Base-by-base conservation (phyloP, 352 stramenopile species). In the Phytopythium cucurbitacearum region DNA sequence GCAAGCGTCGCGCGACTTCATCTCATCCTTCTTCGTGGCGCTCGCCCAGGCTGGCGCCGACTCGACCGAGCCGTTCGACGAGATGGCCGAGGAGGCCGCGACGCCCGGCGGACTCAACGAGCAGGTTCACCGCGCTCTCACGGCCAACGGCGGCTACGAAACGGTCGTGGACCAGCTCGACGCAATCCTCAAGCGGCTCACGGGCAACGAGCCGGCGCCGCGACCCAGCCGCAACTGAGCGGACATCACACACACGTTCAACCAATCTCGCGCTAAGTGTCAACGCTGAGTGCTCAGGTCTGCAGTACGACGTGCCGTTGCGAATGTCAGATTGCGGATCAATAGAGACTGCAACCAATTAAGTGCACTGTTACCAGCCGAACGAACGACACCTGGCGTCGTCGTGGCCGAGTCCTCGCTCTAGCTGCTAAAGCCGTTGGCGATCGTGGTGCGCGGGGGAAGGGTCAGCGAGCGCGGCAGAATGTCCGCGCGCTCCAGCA, bases 1-100 rank as follows among this genome's bases (percentile, higher is more conserved):
- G 34, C 56, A 84, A 39, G 74, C 80, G 36, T 90, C 85, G 43
- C 81, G 85, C 37, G 77, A 83, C 59, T 94, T 85, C 53, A 83
- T 94, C 51, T 71, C 81, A 16, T 89, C 81, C 40, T 92, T 94
- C 65, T 92, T 94, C 65, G 71, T 89, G 56, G 81, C 85, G 46
- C 73, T 94, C 32, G 80, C 85, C 2, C 74, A 86, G 43, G 81
- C 78, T 10, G 85, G 85, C 34, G 74, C 70, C 13, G 77, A 87
- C 41, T 91, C 85, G 32, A 76, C 65, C 13, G 81, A 92, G 51
- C 53, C 62, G 7, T 94, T 94, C 56, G 77, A 87, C 32, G 85
- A 90, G 38, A 94, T 94, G 85, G 81, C 81, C 8, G 74, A 92
- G 13, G 85, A 94, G 56, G 85, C 73, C 35, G 85, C 85, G 32